Evolutionary conservation across 2,329 filamentous ascomycete genomes (phyloP).

Genomic region (Clonostachys solani): DNA sequence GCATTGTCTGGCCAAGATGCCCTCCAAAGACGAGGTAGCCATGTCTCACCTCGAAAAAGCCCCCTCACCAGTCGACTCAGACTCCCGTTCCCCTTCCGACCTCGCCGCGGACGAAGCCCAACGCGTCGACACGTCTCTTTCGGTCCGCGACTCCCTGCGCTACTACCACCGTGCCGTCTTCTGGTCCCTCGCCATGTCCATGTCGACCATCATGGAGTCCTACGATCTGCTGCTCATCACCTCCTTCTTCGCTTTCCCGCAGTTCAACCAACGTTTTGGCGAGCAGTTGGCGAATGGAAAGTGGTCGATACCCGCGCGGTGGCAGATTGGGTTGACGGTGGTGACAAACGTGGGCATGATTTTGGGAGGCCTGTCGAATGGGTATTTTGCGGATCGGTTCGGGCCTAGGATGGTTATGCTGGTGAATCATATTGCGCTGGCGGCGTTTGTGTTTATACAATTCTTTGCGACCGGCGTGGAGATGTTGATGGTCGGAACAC

Average conservation of each 20-base stretch:
- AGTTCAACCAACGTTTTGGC: constrained; percentile 56
- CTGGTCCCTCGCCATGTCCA: constrained; percentile 10
- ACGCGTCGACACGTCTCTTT: constrained; percentile 21
- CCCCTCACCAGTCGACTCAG: no score
- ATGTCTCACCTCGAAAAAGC: no score
- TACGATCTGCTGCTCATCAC: constrained; percentile 11
- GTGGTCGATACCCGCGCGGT: constrained; percentile 51
- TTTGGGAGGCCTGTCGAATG: constrained; percentile 9
- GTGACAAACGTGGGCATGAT: constrained; percentile 8
- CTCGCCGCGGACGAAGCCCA: constrained; percentile 5
- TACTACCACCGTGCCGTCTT: constrained; percentile 10
- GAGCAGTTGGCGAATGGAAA: constrained; percentile 34
- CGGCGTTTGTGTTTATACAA: constrained; percentile 10
- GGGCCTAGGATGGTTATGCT: constrained; percentile 46
- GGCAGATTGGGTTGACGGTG: constrained; percentile 10
- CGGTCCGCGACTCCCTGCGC: constrained; percentile 14
- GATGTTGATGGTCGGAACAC: constrained; percentile 30
- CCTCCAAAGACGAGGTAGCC: no score
- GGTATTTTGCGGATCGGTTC: constrained; percentile 7
- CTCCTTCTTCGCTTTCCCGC: constrained; percentile 37
- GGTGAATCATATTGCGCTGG: constrained; percentile 26
- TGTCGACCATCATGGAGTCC: constrained; percentile 12
- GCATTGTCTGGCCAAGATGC: no score
- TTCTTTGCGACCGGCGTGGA: constrained; percentile 16
- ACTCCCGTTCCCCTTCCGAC: neutral